A percentile compares a stretch with the other conserved stretches of the same genome.
These are phyloP conservation scores for Cyclotella cryptica DNA, from an alignment of 108 stramenopile genomes.

Conservation along the genomic window DNA sequence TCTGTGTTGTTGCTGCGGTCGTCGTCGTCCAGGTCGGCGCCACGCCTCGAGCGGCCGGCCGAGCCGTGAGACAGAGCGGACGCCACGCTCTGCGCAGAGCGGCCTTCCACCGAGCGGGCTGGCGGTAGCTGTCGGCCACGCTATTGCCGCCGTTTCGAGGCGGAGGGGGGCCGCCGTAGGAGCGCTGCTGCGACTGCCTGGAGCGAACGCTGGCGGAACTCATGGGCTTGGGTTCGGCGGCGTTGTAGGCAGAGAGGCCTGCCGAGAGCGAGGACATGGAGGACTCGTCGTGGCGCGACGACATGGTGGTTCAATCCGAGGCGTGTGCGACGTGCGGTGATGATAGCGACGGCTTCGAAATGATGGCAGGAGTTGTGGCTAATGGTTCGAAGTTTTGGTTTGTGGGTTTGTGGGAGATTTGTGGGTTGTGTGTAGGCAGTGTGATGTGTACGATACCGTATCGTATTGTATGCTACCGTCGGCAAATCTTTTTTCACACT, in stretches of 20 bases:
- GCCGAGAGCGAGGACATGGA: conserved; percentile 49
- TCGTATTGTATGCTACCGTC: too few relatives aligned
- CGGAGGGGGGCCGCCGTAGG: conserved; percentile 11
- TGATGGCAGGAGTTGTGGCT: too few relatives aligned
- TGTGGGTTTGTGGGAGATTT: too few relatives aligned
- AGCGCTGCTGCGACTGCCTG: background rate
- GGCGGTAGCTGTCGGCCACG: conserved; percentile 26
- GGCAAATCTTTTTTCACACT: too few relatives aligned
- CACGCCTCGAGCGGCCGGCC: conserved; percentile 14
- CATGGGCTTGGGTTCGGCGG: conserved; percentile 52
- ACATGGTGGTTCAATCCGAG: background rate
- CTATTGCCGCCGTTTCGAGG: background rate
- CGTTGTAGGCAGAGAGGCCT: conserved; percentile 48
- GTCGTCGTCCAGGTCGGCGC: conserved; percentile 14
- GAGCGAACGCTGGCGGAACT: conserved; percentile 23
- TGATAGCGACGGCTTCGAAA: too few relatives aligned
- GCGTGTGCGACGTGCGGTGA: background rate
- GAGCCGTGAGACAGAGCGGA: conserved; percentile 23
- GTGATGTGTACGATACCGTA: too few relatives aligned
- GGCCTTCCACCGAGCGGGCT: conserved; percentile 21
- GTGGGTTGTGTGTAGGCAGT: too few relatives aligned
- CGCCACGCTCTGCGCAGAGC: conserved; percentile 17
- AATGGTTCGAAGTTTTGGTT: too few relatives aligned
- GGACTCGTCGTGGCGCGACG: conserved; percentile 33
- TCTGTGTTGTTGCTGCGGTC: conserved; percentile 23